phyloP scores from a whole-genome alignment of 352 stramenopile genomes.

The Pythium pyrilobum region DNA sequence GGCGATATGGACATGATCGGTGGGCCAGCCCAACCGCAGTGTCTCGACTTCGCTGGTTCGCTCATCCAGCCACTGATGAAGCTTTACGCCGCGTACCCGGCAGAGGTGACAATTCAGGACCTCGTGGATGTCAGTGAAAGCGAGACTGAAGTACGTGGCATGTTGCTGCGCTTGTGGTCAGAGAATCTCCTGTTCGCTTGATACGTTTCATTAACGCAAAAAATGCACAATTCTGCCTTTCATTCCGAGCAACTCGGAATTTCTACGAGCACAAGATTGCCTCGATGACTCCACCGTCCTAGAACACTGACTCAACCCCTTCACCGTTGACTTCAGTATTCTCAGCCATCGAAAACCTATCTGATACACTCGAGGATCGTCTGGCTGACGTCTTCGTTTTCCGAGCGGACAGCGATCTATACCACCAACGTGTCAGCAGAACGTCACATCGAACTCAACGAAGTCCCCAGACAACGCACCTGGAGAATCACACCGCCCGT shows the following conservation, averaged over 20 bases:
- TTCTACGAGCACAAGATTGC: conserved; percentile 10
- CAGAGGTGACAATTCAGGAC: conserved; percentile 28
- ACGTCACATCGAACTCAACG: not conserved
- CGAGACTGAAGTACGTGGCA: conserved; percentile 64
- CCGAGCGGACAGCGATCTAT: conserved; percentile 95
- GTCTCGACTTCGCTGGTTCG: conserved; percentile 59
- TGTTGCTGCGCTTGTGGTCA: conserved; percentile 79
- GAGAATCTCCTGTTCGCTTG: conserved; percentile 51
- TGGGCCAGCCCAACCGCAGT: conserved; percentile 42
- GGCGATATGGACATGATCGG: conserved; percentile 25
- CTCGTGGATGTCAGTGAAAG: conserved; percentile 34
- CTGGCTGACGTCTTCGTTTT: conserved; percentile 91
- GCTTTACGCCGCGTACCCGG: conserved; percentile 50
- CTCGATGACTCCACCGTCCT: not conserved
- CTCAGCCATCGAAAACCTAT: conserved; percentile 31
- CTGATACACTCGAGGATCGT: conserved; percentile 97
- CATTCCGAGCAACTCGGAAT: conserved; percentile 16
- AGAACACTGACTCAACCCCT: too few relatives aligned
- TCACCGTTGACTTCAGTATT: too few relatives aligned
- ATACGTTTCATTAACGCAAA: conserved; percentile 14
- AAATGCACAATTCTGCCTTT: conserved; percentile 38
- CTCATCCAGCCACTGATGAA: conserved; percentile 61
- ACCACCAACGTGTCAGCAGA: conserved; percentile 7
- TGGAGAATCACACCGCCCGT: conserved; percentile 90
- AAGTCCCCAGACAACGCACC: conserved; percentile 25